Conservation (phyloP, 139 green algal species). For the Ettlia oleoabundans region DNA sequence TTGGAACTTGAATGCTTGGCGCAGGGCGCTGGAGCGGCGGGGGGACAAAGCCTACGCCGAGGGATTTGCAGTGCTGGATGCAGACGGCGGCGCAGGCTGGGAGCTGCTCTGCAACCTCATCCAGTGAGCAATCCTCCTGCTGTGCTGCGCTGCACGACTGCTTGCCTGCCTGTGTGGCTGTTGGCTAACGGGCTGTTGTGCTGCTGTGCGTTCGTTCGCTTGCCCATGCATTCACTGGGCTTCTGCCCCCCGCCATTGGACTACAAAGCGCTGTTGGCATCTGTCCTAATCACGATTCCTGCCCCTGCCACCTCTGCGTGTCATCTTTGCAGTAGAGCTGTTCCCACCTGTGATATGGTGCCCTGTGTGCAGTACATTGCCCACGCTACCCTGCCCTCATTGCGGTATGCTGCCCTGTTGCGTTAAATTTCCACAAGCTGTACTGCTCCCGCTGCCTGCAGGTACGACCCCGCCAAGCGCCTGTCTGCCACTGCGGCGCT, state of each 20-base stretch:
- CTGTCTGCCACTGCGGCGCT: slow-evolving; percentile 57
- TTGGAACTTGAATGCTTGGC: slow-evolving; percentile 70
- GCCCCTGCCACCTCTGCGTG: too few species aligned
- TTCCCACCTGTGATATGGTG: too few species aligned
- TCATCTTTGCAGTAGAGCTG: too few species aligned
- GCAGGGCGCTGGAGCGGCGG: slow-evolving; percentile 58
- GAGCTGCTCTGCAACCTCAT: slow-evolving; percentile 63
- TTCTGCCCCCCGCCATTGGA: too few species aligned
- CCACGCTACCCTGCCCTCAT: too few species aligned
- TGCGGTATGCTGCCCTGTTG: too few species aligned
- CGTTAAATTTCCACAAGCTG: not conserved
- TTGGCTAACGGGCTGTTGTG: too few species aligned
- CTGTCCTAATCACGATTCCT: too few species aligned
- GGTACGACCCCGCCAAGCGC: slow-evolving; percentile 26
- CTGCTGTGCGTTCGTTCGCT: too few species aligned
- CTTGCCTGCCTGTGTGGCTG: not conserved
- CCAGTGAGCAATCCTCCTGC: slow-evolving; percentile 7
- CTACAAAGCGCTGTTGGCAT: too few species aligned
- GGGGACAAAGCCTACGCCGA: slow-evolving; percentile 59
- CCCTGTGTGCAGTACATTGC: too few species aligned
- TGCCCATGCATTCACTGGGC: too few species aligned
- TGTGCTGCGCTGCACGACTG: not conserved
- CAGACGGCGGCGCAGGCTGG: slow-evolving; percentile 73
- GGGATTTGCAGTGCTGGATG: slow-evolving; percentile 81
- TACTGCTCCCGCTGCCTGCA: slow-evolving; percentile 21